Evolutionary conservation across 1,139 yeast species (phyloP).

Genomic region (Lodderomyces theae): DNA sequence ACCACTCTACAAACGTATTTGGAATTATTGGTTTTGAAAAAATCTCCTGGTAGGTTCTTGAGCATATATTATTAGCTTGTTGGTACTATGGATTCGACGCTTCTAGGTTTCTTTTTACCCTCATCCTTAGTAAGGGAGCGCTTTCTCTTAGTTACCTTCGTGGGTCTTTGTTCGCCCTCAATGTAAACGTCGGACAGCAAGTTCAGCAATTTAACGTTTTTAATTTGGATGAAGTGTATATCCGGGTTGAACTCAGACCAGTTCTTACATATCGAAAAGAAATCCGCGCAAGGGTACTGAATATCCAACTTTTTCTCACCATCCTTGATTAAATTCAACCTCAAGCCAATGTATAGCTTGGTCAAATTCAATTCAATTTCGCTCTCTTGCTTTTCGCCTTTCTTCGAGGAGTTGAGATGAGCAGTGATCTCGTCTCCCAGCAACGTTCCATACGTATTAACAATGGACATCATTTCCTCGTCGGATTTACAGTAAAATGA

Average conservation of each 20-base stretch:
- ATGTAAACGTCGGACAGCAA: slow-evolving; percentile 81
- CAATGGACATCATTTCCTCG: slow-evolving; percentile 46
- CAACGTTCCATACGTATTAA: slow-evolving; percentile 53
- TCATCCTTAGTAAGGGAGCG: slow-evolving; percentile 12
- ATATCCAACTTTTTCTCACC: slow-evolving; percentile 73
- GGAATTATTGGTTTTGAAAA: slow-evolving; percentile 40
- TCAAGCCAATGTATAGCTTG: slow-evolving; percentile 77
- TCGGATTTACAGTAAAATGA: slow-evolving; percentile 48
- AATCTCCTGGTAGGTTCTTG: no score
- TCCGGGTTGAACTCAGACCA: slow-evolving; percentile 67
- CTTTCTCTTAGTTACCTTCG: slow-evolving; percentile 41
- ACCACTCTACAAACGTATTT: slow-evolving; percentile 28
- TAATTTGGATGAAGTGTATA: slow-evolving; percentile 60
- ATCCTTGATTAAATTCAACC: slow-evolving; percentile 47
- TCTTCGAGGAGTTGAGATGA: background rate
- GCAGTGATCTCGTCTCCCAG: slow-evolving; percentile 32
- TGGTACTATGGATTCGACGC: background rate
- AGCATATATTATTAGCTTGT: slow-evolving; percentile 13
- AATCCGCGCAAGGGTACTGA: slow-evolving; percentile 89
- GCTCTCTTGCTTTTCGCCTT: slow-evolving; percentile 11
- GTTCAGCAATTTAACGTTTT: slow-evolving; percentile 76
- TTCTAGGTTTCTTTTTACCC: slow-evolving; percentile 8
- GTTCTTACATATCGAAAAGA: slow-evolving; percentile 71
- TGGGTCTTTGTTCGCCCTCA: slow-evolving; percentile 76
- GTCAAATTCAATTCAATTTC: slow-evolving; percentile 54